These are phyloP conservation scores for Sanghuangporus sanghuang DNA, from an alignment of 1,284 basidiomycete species.

Conservation along the genomic window DNA sequence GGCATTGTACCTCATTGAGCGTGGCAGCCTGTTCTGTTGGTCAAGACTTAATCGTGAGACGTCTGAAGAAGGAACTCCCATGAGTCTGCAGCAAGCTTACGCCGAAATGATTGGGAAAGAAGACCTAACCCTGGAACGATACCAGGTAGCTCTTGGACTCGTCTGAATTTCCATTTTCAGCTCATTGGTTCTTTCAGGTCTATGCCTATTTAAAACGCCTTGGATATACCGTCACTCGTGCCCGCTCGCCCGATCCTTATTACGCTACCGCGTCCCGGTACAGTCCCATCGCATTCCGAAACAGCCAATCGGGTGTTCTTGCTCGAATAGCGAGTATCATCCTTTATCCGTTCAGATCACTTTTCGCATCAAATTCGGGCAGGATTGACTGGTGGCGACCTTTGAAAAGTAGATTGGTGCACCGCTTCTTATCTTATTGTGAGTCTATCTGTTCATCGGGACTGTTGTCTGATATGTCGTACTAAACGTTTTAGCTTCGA, in stretches of 20 bases:
- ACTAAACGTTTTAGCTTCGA: conserved; percentile 40
- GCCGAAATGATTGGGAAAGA: conserved; percentile 78
- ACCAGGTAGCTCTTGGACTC: conserved; percentile 57
- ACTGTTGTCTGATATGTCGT: background rate
- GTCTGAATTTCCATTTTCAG: background rate
- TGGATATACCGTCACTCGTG: conserved; percentile 84
- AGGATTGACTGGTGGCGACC: conserved; percentile 60
- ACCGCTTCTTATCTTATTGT: conserved; percentile 10
- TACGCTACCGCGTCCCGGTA: conserved; percentile 51
- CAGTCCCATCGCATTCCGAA: conserved; percentile 7
- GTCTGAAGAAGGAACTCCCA: conserved; percentile 57
- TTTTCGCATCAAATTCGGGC: background rate
- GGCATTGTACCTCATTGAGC: conserved; percentile 86
- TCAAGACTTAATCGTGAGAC: conserved; percentile 31
- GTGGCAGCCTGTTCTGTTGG: conserved; percentile 85
- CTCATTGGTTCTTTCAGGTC: conserved; percentile 46
- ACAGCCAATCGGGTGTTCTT: conserved; percentile 24
- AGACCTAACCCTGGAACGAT: conserved; percentile 75
- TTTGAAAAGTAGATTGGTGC: conserved; percentile 34
- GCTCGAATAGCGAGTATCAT: conserved; percentile 32
- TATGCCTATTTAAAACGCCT: conserved; percentile 89
- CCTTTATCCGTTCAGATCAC: conserved; percentile 26
- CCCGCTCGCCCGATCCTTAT: conserved; percentile 51
- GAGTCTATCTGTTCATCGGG: background rate
- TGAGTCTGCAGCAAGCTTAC: conserved; percentile 91